Percentiles rank a stretch among this genome's conserved stretches.
These are phyloP conservation scores for Boletus sp. DNA, from an alignment of 768 basidiomycete genomes.

Conservation along the genomic window DNA sequence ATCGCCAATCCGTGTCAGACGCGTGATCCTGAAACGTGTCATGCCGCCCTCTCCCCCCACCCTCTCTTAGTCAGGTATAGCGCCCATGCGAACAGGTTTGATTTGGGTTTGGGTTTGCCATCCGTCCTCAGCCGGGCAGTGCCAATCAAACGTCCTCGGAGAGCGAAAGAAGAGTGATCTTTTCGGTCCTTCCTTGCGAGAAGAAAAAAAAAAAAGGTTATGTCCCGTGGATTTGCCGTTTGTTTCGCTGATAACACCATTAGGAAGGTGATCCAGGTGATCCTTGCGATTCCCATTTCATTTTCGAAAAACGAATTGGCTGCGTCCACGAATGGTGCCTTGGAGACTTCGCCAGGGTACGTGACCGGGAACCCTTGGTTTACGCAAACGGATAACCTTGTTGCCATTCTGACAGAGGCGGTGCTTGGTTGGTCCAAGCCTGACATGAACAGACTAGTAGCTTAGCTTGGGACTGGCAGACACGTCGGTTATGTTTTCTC, in stretches of 20 bases:
- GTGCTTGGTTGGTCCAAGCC: conserved; percentile 9
- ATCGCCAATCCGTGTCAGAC: conserved; percentile 2
- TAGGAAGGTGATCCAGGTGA: conserved; percentile 14
- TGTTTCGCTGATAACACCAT: conserved; percentile 19
- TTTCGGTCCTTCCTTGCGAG: neutral
- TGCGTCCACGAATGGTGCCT: conserved; percentile 11
- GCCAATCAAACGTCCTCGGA: conserved; percentile 17
- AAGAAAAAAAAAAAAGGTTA: neutral
- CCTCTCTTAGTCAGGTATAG: conserved; percentile 11
- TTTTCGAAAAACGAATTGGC: conserved; percentile 13
- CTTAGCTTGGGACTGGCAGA: neutral
- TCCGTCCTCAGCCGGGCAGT: neutral
- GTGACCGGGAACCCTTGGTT: conserved; percentile 8
- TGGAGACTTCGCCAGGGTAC: conserved; percentile 5
- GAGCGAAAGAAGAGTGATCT: conserved; percentile 2
- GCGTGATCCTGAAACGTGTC: conserved; percentile 19
- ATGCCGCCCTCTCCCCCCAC: neutral
- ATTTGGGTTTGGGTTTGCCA: neutral
- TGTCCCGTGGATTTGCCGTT: conserved; percentile 10
- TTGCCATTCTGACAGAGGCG: conserved; percentile 19
- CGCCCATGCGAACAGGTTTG: neutral
- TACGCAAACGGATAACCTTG: conserved; percentile 16
- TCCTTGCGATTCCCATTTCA: conserved; percentile 12
- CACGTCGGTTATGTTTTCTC: conserved; percentile 2
- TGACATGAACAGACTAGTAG: neutral